These are phyloP conservation scores for Epichloe amarillans DNA, from an alignment of 2,329 filamentous ascomycete genomes.

Conservation along the genomic window DNA sequence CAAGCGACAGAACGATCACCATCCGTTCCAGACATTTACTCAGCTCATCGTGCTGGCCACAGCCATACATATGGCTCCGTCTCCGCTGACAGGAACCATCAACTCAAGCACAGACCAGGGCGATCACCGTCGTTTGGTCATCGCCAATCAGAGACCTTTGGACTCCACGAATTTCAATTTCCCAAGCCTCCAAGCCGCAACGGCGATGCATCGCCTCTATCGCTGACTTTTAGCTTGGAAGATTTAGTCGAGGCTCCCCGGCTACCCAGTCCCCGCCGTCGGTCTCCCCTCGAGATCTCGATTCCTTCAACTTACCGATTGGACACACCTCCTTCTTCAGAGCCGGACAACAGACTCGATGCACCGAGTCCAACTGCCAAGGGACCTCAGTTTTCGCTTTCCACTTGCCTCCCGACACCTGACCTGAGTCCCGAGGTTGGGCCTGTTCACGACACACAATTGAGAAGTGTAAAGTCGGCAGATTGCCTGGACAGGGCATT, in stretches of 20 bases:
- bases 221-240: slow-evolving; percentile 10
- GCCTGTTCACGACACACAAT: slow-evolving; percentile 12
- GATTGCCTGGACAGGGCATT: slow-evolving; percentile 16
- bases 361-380: slow-evolving; percentile 5
- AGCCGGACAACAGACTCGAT: slow-evolving; percentile 11
- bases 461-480: slow-evolving; percentile 16
- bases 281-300: slow-evolving; percentile 12
- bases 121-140: slow-evolving; percentile 15
- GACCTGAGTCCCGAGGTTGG: slow-evolving; percentile 18
- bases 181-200: slow-evolving; percentile 20
- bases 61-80: slow-evolving; percentile 6
- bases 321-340: slow-evolving; percentile 21
- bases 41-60: slow-evolving; percentile 5
- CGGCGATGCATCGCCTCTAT: slow-evolving; percentile 13
- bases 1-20: slow-evolving; percentile 17
- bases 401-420: slow-evolving; percentile 16
- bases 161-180: slow-evolving; percentile 24
- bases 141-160: slow-evolving; percentile 11
- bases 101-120: slow-evolving; percentile 1
- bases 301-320: slow-evolving; percentile 11
- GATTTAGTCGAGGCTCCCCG: slow-evolving; percentile 12
- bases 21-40: slow-evolving; percentile 12
- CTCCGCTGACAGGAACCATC: slow-evolving; percentile 6
- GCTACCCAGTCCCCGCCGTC: slow-evolving; percentile 14
- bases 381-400: slow-evolving; percentile 8